phyloP scores from a whole-genome alignment of 177 flowering plant species.

The Vitis hybrid region DNA sequence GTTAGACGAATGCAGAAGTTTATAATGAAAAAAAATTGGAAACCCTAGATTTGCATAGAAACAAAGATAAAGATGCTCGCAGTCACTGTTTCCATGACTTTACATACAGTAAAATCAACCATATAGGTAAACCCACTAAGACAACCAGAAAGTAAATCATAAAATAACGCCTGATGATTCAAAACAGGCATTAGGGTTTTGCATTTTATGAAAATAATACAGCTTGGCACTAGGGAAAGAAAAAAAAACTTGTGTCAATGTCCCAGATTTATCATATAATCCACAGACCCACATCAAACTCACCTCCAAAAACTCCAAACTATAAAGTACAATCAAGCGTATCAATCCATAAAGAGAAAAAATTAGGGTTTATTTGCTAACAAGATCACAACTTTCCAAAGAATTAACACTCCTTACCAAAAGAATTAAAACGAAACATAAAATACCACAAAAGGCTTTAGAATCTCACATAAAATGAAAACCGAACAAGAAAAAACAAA shows the following conservation, averaged over 20 bases:
- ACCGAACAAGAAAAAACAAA: conserved; percentile 11
- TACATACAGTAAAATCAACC: conserved; percentile 4
- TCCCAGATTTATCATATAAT: not conserved
- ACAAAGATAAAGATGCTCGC: conserved; percentile 3
- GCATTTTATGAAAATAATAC: not conserved
- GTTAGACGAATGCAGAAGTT: conserved; percentile 1
- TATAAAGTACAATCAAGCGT: conserved; percentile 13
- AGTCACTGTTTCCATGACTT: not conserved
- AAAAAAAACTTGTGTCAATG: not conserved
- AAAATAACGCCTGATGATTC: conserved; percentile 8
- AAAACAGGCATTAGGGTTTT: conserved; percentile 19
- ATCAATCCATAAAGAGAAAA: conserved; percentile 4
- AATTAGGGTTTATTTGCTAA: conserved; percentile 17
- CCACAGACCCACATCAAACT: conserved; percentile 10
- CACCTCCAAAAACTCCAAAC: conserved; percentile 5
- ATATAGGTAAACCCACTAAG: conserved; percentile 1
- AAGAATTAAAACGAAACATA: conserved; percentile 1
- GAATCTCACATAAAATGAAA: conserved; percentile 2
- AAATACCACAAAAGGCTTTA: not conserved
- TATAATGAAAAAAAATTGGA: conserved; percentile 1
- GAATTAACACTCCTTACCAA: conserved; percentile 10
- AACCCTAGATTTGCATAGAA: conserved; percentile 25
- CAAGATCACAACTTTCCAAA: conserved; percentile 11
- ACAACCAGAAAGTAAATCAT: conserved; percentile 13
- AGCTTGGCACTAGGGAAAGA: not conserved